Percentiles rank a stretch among this genome's conserved stretches.
phyloP scores from a whole-genome alignment of 2,329 filamentous ascomycete genomes.

The Paraphoma chrysanthemicola region DNA sequence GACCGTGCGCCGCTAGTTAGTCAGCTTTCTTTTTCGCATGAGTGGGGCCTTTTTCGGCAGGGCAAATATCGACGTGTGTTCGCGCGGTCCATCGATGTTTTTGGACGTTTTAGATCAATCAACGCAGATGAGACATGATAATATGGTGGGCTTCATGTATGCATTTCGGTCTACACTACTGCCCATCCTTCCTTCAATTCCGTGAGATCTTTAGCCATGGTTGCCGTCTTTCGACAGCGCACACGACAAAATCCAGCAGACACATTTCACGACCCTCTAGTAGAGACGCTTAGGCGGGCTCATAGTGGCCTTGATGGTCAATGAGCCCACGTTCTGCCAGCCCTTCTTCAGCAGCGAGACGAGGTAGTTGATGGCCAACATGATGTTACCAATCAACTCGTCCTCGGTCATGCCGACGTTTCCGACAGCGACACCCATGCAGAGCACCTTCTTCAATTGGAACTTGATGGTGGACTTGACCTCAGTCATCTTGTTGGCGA shows the following conservation, averaged over 20 bases:
- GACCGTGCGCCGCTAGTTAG: slow-evolving; percentile 19
- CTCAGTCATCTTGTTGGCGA: slow-evolving; percentile 94
- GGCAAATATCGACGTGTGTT: too few relatives aligned
- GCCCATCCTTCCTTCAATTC: slow-evolving; percentile 28
- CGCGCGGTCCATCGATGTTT: too few relatives aligned
- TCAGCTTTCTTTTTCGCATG: not conserved
- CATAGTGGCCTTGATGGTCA: slow-evolving; percentile 99
- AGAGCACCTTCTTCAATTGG: slow-evolving; percentile 99
- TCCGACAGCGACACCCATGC: slow-evolving; percentile 98
- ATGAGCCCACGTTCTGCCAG: slow-evolving; percentile 99
- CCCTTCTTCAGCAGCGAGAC: slow-evolving; percentile 99
- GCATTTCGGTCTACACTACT: slow-evolving; percentile 43
- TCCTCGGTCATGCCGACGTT: slow-evolving; percentile 98
- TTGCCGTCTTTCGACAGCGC: slow-evolving; percentile 24
- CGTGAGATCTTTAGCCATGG: slow-evolving; percentile 23
- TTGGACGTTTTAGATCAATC: too few relatives aligned
- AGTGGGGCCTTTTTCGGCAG: not conserved
- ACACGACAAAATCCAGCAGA: slow-evolving; percentile 23
- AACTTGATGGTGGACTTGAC: slow-evolving; percentile 99
- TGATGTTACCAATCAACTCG: slow-evolving; percentile 97
- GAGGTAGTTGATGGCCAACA: slow-evolving; percentile 99
- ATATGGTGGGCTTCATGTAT: slow-evolving; percentile 32
- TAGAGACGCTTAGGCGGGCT: slow-evolving; percentile 97
- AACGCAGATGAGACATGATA: too few relatives aligned
- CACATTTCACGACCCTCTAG: slow-evolving; percentile 61